Evolutionary conservation across 805 yeast genomes (phyloP), one percentile per base, ranked within the genome.

Genomic region (Tetrapisispora namnaoensis): DNA sequence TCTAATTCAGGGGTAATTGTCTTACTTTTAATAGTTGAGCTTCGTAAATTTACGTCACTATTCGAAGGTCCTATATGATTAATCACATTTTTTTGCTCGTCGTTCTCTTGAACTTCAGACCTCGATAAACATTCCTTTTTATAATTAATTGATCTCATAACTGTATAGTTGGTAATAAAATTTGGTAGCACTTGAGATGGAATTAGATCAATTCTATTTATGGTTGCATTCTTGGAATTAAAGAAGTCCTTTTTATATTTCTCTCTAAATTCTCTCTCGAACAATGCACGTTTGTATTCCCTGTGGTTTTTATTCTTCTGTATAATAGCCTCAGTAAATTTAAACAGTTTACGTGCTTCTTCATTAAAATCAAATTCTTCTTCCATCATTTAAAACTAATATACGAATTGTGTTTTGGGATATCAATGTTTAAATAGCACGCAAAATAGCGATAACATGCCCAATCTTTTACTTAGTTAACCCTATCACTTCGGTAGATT

Each of bases 161-260:
- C 38, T 5, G 38, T 14, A 22, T 37, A 47, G 1, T 47, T 42
- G 1, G 20, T 11, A 3, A 47, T 6, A 5, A 14, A 30, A 9
- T 27, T n/a, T 1, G 17, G 14, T 18, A 40, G 13, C 14, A n/a
- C 27, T 8, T 28, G 13, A 5, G 17, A 35, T 13, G 40, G 37
- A 1, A 49, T n/a, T 10, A 35, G 32, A 32, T 49, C 51, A 22
- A 38, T 35, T 24, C 49, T 37, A 38, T 42, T 41, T 18, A 20
- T 7, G 6, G 7, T 18, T 10, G 37, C 16, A 21, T 30, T n/a
- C 9, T 14, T 45, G 5, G 10, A 2, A n/a, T 27, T 8, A 17
- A 17, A 7, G 21, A 16, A 32, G 10, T 21, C 24, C 4, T 7
- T 28, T 41, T 22, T 39, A 17, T 20, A 44, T 7, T 45, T 37